Conservation (phyloP, 441 rosid genomes). For the Eutrema salsugineum region DNA sequence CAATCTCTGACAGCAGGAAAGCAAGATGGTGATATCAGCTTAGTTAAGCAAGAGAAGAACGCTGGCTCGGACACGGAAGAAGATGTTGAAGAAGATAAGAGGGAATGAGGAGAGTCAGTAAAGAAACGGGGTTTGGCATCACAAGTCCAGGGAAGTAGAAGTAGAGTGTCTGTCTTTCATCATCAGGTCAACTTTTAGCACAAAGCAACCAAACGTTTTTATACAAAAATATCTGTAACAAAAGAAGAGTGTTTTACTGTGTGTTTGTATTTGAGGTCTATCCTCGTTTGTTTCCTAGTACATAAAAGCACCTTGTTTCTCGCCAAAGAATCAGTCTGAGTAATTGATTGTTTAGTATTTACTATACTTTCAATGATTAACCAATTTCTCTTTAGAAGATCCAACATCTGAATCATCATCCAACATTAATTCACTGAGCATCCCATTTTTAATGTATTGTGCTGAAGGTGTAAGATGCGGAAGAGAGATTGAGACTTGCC, state of each 20-base stretch:
- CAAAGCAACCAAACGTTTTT: neutral
- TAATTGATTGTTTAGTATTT: neutral
- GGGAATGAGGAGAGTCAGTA: constrained; percentile 12
- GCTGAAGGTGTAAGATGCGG: neutral
- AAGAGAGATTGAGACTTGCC: neutral
- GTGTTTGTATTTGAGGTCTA: constrained; percentile 19
- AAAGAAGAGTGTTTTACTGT: constrained; percentile 4
- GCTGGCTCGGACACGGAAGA: constrained; percentile 42
- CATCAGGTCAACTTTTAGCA: constrained; percentile 12
- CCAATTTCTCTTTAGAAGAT: neutral
- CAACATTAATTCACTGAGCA: neutral
- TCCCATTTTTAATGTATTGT: neutral
- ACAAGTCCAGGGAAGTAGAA: neutral
- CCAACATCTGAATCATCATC: neutral
- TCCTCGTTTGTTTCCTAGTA: constrained; percentile 7
- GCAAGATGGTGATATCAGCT: constrained; percentile 60
- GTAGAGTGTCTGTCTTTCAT: neutral
- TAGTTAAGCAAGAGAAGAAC: constrained; percentile 56
- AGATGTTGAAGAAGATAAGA: constrained; percentile 74
- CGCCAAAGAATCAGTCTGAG: neutral
- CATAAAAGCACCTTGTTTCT: neutral
- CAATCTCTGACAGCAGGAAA: constrained; percentile 64
- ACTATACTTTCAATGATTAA: neutral
- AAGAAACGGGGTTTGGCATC: neutral
- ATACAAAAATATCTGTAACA: neutral